Evolutionary conservation across 176 grass and related monocot genomes (phyloP).

Genomic region (Ampelocalamus luodianensis): DNA sequence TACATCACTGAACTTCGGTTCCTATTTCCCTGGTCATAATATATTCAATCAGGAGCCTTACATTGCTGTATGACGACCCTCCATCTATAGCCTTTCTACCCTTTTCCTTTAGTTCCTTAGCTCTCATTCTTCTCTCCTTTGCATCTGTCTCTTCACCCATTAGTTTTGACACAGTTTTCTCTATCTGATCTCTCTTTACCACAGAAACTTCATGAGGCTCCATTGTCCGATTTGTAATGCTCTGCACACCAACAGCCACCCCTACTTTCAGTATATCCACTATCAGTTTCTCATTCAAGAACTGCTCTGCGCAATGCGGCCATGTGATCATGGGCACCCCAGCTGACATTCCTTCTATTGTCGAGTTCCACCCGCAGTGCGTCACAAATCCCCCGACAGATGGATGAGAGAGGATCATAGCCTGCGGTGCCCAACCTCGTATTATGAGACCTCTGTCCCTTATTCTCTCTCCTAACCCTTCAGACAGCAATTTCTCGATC

Average conservation of each 20-base stretch:
- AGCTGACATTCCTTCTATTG: conserved; percentile 41
- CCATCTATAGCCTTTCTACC: conserved; percentile 47
- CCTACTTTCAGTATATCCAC: conserved; percentile 49
- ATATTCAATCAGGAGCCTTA: conserved; percentile 40
- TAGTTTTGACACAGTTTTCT: background rate
- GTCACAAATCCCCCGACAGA: conserved; percentile 50
- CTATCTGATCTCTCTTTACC: conserved; percentile 39
- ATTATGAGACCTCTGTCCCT: conserved; percentile 19
- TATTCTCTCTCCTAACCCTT: too few species aligned
- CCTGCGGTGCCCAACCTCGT: conserved; percentile 56
- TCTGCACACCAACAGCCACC: conserved; percentile 36
- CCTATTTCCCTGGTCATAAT: background rate
- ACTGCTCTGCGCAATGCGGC: conserved; percentile 53
- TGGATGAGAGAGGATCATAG: conserved; percentile 52
- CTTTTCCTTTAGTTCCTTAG: conserved; percentile 41
- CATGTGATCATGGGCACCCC: background rate
- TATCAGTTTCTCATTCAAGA: conserved; percentile 54
- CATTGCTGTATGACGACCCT: conserved; percentile 56
- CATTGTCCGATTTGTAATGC: conserved; percentile 17
- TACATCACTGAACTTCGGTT: background rate
- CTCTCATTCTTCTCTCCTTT: conserved; percentile 53
- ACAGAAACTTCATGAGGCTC: conserved; percentile 26
- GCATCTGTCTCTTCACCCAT: conserved; percentile 45
- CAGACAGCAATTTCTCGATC: conserved; percentile 13
- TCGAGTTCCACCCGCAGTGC: conserved; percentile 64